Evolutionary conservation across 2,329 filamentous ascomycete species (phyloP).

Genomic region (Penicillium brevicompactum): DNA sequence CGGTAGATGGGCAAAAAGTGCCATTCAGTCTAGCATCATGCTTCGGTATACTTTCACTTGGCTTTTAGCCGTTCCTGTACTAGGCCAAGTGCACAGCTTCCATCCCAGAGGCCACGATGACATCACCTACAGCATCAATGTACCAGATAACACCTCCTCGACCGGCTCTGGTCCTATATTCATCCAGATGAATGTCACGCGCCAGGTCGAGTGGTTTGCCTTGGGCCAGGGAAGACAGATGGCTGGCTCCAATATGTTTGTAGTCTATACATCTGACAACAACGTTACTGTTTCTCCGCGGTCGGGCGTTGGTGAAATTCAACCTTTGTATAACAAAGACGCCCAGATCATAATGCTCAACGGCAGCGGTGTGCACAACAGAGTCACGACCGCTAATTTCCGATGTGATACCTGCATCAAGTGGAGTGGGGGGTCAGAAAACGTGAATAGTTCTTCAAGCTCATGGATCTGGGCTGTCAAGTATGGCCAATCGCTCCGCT

Average conservation of each 20-base stretch:
- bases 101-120: conserved; percentile 10
- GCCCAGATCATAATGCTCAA: conserved; percentile 56
- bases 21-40: background rate
- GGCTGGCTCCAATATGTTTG: conserved; percentile 60
- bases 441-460: conserved; percentile 20
- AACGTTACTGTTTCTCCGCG: conserved; percentile 64
- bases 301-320: conserved; percentile 48
- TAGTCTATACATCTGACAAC: conserved; percentile 56
- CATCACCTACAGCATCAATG: conserved; percentile 52
- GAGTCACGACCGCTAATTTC: conserved; percentile 63
- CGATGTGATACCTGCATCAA: conserved; percentile 35
- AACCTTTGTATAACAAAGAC: conserved; percentile 51
- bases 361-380: conserved; percentile 59
- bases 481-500: conserved; percentile 24
- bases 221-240: conserved; percentile 59
- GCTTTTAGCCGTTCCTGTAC: conserved; percentile 8
- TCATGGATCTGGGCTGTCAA: conserved; percentile 35
- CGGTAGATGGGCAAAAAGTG: background rate
- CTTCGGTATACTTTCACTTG: background rate
- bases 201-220: conserved; percentile 56
- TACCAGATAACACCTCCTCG: conserved; percentile 55
- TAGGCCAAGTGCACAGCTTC: conserved; percentile 19
- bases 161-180: conserved; percentile 58
- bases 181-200: conserved; percentile 59
- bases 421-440: conserved; percentile 20